A percentile compares a stretch with the other conserved stretches of the same genome.
These are phyloP conservation scores for Fusarium xyrophilum DNA, from an alignment of 2,329 filamentous ascomycete species.

Conservation along the genomic window DNA sequence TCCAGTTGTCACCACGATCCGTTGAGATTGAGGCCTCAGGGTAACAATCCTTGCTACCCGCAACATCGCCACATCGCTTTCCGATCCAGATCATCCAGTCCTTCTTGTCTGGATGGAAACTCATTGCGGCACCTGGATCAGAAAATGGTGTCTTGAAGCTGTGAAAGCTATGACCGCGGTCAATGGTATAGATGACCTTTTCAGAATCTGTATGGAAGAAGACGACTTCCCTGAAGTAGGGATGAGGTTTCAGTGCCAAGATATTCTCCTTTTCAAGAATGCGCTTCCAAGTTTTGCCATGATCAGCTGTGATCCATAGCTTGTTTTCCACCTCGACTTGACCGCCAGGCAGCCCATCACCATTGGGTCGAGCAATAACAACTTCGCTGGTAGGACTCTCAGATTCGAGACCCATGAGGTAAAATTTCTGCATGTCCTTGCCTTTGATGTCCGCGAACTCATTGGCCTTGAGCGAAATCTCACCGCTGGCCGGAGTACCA, in stretches of 20 bases:
- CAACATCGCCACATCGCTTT: constrained; percentile 67
- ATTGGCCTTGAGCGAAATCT: constrained; percentile 67
- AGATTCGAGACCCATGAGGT: constrained; percentile 78
- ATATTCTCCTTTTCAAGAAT: constrained; percentile 75
- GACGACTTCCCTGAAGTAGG: constrained; percentile 81
- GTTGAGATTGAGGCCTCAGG: constrained; percentile 76
- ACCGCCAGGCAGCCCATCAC: constrained; percentile 42
- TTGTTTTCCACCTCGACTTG: constrained; percentile 54
- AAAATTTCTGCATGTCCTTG: constrained; percentile 64
- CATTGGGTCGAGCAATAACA: constrained; percentile 61
- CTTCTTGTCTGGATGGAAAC: constrained; percentile 84
- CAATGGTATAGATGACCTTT: constrained; percentile 77
- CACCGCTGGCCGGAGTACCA: constrained; percentile 66
- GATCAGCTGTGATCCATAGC: constrained; percentile 79
- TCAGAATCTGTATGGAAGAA: constrained; percentile 79
- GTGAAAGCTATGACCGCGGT: constrained; percentile 77
- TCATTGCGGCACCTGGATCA: constrained; percentile 56
- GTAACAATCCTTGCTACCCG: constrained; percentile 66
- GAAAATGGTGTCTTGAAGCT: constrained; percentile 73
- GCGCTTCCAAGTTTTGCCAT: constrained; percentile 83
- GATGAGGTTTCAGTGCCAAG: constrained; percentile 75
- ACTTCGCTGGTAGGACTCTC: constrained; percentile 75
- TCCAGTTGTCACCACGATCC: constrained; percentile 84
- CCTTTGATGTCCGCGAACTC: constrained; percentile 65
- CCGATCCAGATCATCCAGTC: constrained; percentile 96